These are phyloP conservation scores for Xylaria sp. DNA, from an alignment of 2,329 filamentous ascomycete genomes.

Conservation along the genomic window DNA sequence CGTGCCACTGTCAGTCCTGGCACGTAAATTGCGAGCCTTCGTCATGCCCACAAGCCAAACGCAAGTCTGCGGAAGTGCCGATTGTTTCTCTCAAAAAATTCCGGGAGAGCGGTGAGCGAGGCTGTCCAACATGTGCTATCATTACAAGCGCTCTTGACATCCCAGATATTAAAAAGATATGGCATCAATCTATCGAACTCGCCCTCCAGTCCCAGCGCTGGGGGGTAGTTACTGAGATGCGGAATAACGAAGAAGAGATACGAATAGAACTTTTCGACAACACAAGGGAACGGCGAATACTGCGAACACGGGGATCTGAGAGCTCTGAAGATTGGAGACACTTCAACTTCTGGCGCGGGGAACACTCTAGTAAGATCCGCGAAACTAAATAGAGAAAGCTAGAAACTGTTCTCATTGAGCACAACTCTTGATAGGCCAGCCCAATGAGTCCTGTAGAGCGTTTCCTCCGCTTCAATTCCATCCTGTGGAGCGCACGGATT, in stretches of 20 bases:
- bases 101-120: slow-evolving; percentile 1
- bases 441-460: background rate
- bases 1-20: slow-evolving; percentile 6
- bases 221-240: background rate
- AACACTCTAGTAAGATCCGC: background rate
- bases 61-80: background rate
- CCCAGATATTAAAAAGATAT: slow-evolving; percentile 16
- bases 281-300: background rate
- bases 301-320: slow-evolving; percentile 26
- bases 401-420: background rate
- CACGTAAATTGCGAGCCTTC: slow-evolving; percentile 11
- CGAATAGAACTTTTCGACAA: slow-evolving; percentile 10
- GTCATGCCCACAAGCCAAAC: slow-evolving; percentile 11
- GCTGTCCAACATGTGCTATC: slow-evolving; percentile 24
- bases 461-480: background rate
- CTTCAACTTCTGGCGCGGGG: slow-evolving; percentile 30
- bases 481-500: slow-evolving; percentile 25
- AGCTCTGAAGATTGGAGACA: slow-evolving; percentile 23
- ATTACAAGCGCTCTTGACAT: slow-evolving; percentile 9
- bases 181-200: slow-evolving; percentile 17
- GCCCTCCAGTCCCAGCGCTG: slow-evolving; percentile 1
- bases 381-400: background rate
- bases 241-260: slow-evolving; percentile 16
- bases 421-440: background rate
- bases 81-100: background rate